Base-by-base conservation (phyloP, 2,329 filamentous ascomycete species). In the Apiospora aurea region DNA sequence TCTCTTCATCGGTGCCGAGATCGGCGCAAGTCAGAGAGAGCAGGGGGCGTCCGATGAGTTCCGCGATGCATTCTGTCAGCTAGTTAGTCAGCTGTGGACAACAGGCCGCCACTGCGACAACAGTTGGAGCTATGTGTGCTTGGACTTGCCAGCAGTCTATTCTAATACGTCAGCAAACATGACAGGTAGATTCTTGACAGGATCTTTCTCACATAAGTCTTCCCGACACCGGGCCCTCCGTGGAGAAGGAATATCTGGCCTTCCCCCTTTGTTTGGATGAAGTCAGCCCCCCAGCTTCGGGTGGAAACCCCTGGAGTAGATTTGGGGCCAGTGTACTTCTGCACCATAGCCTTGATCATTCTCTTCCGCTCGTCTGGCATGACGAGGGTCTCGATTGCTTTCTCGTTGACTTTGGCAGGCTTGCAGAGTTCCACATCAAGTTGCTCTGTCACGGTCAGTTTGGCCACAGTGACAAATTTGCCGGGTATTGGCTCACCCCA, bases 301-400 rank as follows among this genome's bases (percentile, higher is more conserved):
- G 13, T 69, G 64, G 1, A 74, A 21, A 18, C 75, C 67, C 10
- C 67, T 29, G 67, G 53, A 26, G 2, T n/a, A 11, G 47, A 29
- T n/a, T 1, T 64, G 21, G 41, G n/a, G 24, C 26, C 6, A 14
- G 64, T 8, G n/a, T 72, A 24, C 14, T 41, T 43, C 10, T 72
- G 41, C 4, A 72, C 67, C 69, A 88, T 86, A 2, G 86, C 85
- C 8, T 84, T 81, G 74, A 88, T 84, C 13, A 89, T 80, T 57
- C 87, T 84, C 78, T 88, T 89, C 70, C 87, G 82, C 41, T 85
- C 84, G 1, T 81, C 74, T 0, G 85, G 84, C 34, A 89, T 81
- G 13, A 88, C 86, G 3, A 89, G 84, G 2, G 81, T 83, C 51
- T 82, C 78, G 70, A 89, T 89, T 49, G 79, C 73, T 67, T 88